Percentiles rank a stretch among this genome's conserved stretches.
Conservation (phyloP, 2,329 filamentous ascomycete species). For the Westerdykella aurantiaca region DNA sequence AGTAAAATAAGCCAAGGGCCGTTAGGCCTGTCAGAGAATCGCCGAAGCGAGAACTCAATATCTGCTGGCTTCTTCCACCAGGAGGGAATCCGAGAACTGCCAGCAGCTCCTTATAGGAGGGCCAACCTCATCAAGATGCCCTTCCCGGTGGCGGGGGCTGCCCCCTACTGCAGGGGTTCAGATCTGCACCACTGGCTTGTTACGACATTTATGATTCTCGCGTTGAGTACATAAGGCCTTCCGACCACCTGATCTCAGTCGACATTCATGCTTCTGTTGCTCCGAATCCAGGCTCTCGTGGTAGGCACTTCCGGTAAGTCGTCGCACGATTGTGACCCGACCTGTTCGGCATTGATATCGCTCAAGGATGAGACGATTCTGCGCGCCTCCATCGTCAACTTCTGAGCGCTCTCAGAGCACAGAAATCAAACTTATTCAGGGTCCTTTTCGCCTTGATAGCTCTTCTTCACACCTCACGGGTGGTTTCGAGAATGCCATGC, state of each 20-base stretch:
- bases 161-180: slow-evolving; percentile 24
- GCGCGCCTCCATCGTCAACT: too few species aligned
- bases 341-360: too few species aligned
- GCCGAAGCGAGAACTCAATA: slow-evolving; percentile 15
- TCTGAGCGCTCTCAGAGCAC: too few species aligned
- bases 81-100: slow-evolving; percentile 17
- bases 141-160: slow-evolving; percentile 18
- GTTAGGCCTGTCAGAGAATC: slow-evolving; percentile 22
- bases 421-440: too few species aligned
- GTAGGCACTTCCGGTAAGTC: background rate
- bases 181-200: background rate
- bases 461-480: too few species aligned
- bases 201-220: too few species aligned
- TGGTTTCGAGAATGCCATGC: too few species aligned
- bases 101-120: slow-evolving; percentile 17
- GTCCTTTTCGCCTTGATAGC: too few species aligned
- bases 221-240: background rate
- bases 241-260: background rate
- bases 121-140: slow-evolving; percentile 19
- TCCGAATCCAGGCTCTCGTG: background rate
- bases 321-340: background rate
- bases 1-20: slow-evolving; percentile 30
- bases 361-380: too few species aligned
- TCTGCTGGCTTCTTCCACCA: slow-evolving; percentile 32
- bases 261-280: background rate